Evolutionary conservation across 495 filamentous ascomycete genomes (phyloP), one percentile per base, ranked within the genome.

Genomic region (Xanthoparmelia taractica): DNA sequence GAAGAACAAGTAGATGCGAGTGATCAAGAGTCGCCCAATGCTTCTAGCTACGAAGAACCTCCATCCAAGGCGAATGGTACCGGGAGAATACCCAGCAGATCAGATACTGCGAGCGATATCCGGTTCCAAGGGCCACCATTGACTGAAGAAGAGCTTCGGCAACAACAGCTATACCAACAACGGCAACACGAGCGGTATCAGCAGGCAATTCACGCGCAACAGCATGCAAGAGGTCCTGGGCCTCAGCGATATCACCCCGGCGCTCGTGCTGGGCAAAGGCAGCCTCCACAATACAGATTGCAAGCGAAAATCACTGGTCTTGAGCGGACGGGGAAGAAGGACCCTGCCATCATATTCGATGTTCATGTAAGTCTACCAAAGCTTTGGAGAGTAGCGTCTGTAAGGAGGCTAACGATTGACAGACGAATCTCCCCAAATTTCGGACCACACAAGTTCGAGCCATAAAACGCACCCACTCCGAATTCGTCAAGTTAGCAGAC

Each of bases 371-470:
- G 89, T 66, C 25, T 50, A 50, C 41, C 20, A 59, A 63, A 27
- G 25, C 6, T 8, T 31, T 65, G 65, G 58, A 59, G 47, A 70
- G 69, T 36, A 58, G 13, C 31, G 17, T 17, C 34, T 15, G 45
- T 10, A 36, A 15, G 50, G n/a, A 55, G 31, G 29, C 52, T 63
- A 20, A 63, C 37, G 27, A 31, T 25, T 57, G 25, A 34, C 33
- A 97, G 95, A 97, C 95, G 62, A 97, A 97, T 76, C 89, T 99
- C 23, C 93, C 93, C 57, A 92, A 93, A 67, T 99, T 96, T 76
- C 84, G 95, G 66, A 97, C 95, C 3, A 97, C 95, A 12, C 95
- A 97, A 72, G 97, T 96, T 74, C 91, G 95, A 70, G 95, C 97
- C 73, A 89, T 99, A 60, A 88, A 94, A 64, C 88, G 95, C 47